Evolutionary conservation across 306 rosid genomes (phyloP), one percentile per base, ranked within the genome.

Genomic region (Bauhinia variegata): DNA sequence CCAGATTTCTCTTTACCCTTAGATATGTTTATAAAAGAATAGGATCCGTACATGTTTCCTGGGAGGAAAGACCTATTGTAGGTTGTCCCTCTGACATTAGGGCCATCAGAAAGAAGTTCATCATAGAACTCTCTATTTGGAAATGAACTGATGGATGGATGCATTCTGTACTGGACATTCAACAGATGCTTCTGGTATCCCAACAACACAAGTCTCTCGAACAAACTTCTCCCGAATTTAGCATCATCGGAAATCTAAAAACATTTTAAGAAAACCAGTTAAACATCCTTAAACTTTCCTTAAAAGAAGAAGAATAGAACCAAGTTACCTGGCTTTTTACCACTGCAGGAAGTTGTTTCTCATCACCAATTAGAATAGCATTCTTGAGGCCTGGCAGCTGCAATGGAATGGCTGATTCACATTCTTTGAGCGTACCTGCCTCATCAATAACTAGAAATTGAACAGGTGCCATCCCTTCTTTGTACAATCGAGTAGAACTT

Each of bases 271-370:
- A n/a, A n/a, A 46, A 11, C 15, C 44, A 65, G 55, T 36, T 4
- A 17, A 51, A n/a, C 28, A 44, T 56, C 46, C 48, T 32, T 12
- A 65, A 8, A 8, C 41, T 38, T 11, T 17, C 12, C 39, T 58
- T 9, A 54, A 16, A 3, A 47, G n/a, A n/a, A n/a, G n/a, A 53
- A 31, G 16, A 72, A 17, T 51, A 12, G 30, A 15, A 15, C 41
- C 11, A 16, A 69, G 56, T 4, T 63, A 87, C 93, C 88, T 84
- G 70, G 89, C 89, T 84, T 54, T 66, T 53, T 49, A 82, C 86
- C 81, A 84, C 15, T 23, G 89, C 89, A 34, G 88, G 89, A 46
- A 84, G 86, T 39, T 87, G 93, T 46, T 61, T 57, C 50, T 87
- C 89, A 58, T 87, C 92, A 15, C 89, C 87, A 11, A 84, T 75